Base-by-base conservation (phyloP, 352 stramenopile species). In the Pythium vanterpoolii region DNA sequence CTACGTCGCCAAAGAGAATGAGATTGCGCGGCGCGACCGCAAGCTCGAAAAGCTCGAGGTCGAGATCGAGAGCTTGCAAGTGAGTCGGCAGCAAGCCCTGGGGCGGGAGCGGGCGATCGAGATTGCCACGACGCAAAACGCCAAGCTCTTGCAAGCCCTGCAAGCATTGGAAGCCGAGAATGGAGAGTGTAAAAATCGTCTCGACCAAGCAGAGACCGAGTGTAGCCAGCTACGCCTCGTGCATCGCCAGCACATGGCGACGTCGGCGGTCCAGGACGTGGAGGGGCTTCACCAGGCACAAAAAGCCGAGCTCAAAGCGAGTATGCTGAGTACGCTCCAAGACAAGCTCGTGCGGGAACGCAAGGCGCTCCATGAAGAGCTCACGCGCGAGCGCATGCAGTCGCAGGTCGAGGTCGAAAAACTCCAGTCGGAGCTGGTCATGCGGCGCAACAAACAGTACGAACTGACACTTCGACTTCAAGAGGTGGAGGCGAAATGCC, bases 391-490 rank as follows among this genome's bases (percentile, higher is more conserved):
- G 42, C 76, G 74, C 6, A 43, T 83, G n/a, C 66, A 73, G 16
- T 69, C 77, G n/a, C 74, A 88, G 31, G 58, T 89, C 27, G 70
- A 86, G 58, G 71, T 86, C 4, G 80, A 90, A 19, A 77, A 81
- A 36, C 67, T 87, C 31, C 77, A 90, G 52, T 83, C 66, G 11
- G 83, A 93, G 69, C 60, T 93, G 0, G 74, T 90, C 0, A 77
- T 87, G 72, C 70, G 83, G 1, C 73, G 83, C 14, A 90, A 83
- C 49, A 89, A 87, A 40, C 80, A 93, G 44, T 93, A 90, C 53
- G 83, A 93, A n/a, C 72, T 93, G 16, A 86, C 80, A 23, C 59
- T 89, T 10, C 73, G 81, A 38, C 61, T 93, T 11, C 83, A 90
- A 55, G 74, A 86, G 9, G 68, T 72, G 1, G 76, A 93, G 33